These are phyloP conservation scores for Ochromonas danica DNA, from an alignment of 108 stramenopile species.

Conservation along the genomic window DNA sequence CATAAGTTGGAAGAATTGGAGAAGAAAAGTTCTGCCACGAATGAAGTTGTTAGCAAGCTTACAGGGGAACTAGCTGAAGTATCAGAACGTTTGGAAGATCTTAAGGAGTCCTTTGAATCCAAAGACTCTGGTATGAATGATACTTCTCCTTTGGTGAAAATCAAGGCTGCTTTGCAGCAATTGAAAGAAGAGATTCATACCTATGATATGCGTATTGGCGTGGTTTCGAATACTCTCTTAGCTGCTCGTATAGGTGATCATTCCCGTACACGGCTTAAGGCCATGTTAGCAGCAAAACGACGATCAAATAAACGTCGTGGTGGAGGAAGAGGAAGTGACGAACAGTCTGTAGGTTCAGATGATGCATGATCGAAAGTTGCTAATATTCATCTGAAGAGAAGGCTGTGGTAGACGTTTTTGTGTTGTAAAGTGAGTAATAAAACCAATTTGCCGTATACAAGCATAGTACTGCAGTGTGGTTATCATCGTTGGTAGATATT, in stretches of 20 bases:
- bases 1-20: constrained; percentile 30
- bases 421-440: too few relatives aligned
- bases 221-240: constrained; percentile 40
- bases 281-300: neutral
- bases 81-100: constrained; percentile 58
- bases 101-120: constrained; percentile 58
- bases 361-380: neutral
- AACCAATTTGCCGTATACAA: too few relatives aligned
- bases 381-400: too few relatives aligned
- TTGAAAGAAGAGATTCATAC: constrained; percentile 60
- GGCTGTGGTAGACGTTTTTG: too few relatives aligned
- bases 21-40: constrained; percentile 29
- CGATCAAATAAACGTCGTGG: neutral
- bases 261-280: neutral
- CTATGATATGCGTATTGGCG: constrained; percentile 67
- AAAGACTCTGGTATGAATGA: constrained; percentile 61
- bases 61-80: constrained; percentile 54
- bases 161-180: constrained; percentile 60
- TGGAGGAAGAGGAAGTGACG: neutral
- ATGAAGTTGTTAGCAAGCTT: constrained; percentile 42
- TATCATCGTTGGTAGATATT: too few relatives aligned
- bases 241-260: neutral
- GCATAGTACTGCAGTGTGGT: too few relatives aligned
- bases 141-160: constrained; percentile 62
- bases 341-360: neutral